phyloP scores from a whole-genome alignment of 2,329 filamentous ascomycete genomes.

The Aspergillus transmontanensis region DNA sequence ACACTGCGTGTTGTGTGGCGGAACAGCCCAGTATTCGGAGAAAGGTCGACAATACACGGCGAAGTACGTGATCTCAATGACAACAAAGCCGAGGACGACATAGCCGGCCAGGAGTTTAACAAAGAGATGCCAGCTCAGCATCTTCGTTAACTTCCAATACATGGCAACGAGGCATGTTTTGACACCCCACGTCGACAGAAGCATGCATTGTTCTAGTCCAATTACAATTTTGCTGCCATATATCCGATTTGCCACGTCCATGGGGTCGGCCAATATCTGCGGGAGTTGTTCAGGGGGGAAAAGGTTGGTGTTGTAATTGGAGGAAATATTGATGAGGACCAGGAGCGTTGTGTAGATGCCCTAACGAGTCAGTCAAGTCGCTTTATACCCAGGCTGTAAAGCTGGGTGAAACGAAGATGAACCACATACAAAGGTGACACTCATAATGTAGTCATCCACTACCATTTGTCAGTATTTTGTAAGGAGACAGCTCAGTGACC shows the following conservation, averaged over 20 bases:
- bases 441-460: constrained; percentile 45
- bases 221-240: constrained; percentile 53
- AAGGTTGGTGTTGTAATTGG: constrained; percentile 41
- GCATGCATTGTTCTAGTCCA: constrained; percentile 53
- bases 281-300: constrained; percentile 38
- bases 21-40: constrained; percentile 53
- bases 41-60: constrained; percentile 55
- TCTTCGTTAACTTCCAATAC: constrained; percentile 50
- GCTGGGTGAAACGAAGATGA: neutral
- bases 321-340: constrained; percentile 40
- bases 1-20: constrained; percentile 41
- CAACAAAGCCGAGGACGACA: constrained; percentile 47
- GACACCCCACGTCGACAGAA: constrained; percentile 52
- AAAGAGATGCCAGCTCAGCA: constrained; percentile 34
- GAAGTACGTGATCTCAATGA: constrained; percentile 54
- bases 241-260: constrained; percentile 47
- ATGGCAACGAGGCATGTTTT: constrained; percentile 56
- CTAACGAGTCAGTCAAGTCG: constrained; percentile 19
- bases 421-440: constrained; percentile 36
- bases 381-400: neutral
- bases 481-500: neutral
- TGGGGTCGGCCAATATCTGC: constrained; percentile 33
- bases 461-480: neutral
- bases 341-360: constrained; percentile 38
- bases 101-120: constrained; percentile 48